Base-by-base conservation (phyloP, 2,329 filamentous ascomycete genomes). In the Xylaria sp. region DNA sequence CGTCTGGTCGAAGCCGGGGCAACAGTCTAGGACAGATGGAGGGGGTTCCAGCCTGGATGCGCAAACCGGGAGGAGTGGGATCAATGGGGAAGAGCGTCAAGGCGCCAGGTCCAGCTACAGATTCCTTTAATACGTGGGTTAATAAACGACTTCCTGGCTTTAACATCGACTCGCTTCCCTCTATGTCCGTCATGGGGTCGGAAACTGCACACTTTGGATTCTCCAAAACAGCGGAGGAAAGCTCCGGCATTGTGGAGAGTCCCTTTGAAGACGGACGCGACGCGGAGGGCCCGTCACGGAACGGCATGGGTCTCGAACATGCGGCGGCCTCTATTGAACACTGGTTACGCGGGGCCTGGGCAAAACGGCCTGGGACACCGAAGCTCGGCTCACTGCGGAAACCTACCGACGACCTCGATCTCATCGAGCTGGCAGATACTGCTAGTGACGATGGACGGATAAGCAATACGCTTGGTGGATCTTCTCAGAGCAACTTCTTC, bases 251-350 rank as follows among this genome's bases (percentile, higher is more conserved):
- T 54, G 86, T 85, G 1, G 86, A 89, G 73, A 84, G 83, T 72
- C 81, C 85, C 25, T 82, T 85, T 73, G 82, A 85, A 72, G 81
- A 86, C 66, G 83, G 85, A 20, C 79, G 83, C 52, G 81, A 86
- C 66, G 74, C 80, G 20, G 66, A 78, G 8, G 69, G 84, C 12
- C 74, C 81, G 5, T 80, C 82, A n/a, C 80, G 82, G 58, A 84
- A 86, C 56, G 85, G 86, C 15, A 84, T 81, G 2, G 84, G 86
- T 0, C 83, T 98, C 2, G 94, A 97, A 75, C 92, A 94, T 71
- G 91, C 97, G 10, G 94, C 94, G 1, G 92, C 93, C 6, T 91
- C 92, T 2, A 90, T 98, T 36, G 96, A 98, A 81, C 92, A 91
- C 0, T 99, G 96, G 94, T 85, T 98, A 68, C 87, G 94, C 69